A percentile compares a stretch with the other conserved stretches of the same genome.
phyloP scores from a whole-genome alignment of 805 yeast species.

The Huiozyma naganishii region DNA sequence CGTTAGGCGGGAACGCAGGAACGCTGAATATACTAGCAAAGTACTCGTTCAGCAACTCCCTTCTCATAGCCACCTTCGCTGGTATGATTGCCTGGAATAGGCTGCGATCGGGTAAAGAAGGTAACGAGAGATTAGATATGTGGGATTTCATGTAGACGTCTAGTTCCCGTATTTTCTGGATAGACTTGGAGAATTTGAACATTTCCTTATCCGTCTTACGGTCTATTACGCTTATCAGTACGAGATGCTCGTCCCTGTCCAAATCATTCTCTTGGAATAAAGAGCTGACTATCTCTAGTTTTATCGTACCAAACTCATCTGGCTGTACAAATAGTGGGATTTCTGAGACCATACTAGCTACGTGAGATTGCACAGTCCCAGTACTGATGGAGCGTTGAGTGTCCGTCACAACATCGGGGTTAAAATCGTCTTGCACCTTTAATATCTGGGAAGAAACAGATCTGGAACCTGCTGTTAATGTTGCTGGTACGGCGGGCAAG shows the following conservation, averaged over 20 bases:
- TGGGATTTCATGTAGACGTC: slow-evolving; percentile 51
- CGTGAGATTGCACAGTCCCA: slow-evolving; percentile 7
- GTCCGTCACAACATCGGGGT: neutral
- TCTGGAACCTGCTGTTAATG: neutral
- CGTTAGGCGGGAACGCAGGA: slow-evolving; percentile 47
- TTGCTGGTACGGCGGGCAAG: neutral
- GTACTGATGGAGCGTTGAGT: slow-evolving; percentile 6
- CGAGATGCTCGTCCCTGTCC: slow-evolving; percentile 45
- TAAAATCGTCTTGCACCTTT: neutral
- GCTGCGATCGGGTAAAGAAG: slow-evolving; percentile 53
- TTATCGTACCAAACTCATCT: slow-evolving; percentile 41
- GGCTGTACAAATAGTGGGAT: slow-evolving; percentile 48
- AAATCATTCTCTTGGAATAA: slow-evolving; percentile 30
- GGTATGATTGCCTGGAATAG: slow-evolving; percentile 49
- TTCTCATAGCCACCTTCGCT: slow-evolving; percentile 49
- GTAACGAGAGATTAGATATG: slow-evolving; percentile 38
- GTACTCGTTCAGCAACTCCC: slow-evolving; percentile 45
- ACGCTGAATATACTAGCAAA: slow-evolving; percentile 45
- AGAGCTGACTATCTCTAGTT: slow-evolving; percentile 40
- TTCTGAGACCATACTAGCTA: slow-evolving; percentile 23
- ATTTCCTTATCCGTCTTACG: slow-evolving; percentile 51
- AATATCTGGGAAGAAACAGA: neutral
- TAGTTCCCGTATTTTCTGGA: slow-evolving; percentile 47
- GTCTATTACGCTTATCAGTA: slow-evolving; percentile 55
- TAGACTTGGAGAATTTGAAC: slow-evolving; percentile 63